These are phyloP conservation scores for Clathrus columnatus DNA, from an alignment of 768 basidiomycete species.

Conservation along the genomic window DNA sequence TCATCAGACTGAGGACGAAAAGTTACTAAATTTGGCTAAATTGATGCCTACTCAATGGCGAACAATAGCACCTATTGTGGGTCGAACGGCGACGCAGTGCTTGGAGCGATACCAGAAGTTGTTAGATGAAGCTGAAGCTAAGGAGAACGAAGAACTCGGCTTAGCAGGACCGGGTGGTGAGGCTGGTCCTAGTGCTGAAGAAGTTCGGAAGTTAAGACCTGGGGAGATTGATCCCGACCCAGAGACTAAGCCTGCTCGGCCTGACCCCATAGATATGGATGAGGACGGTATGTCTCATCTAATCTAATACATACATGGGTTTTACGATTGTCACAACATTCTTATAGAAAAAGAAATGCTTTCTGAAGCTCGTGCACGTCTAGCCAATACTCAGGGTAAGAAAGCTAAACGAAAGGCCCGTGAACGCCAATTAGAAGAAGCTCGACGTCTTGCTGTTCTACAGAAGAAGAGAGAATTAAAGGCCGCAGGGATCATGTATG, in stretches of 20 bases:
- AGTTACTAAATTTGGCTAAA: slow-evolving; percentile 93
- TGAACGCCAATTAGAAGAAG: slow-evolving; percentile 95
- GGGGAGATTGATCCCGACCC: slow-evolving; percentile 99
- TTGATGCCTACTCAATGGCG: slow-evolving; percentile 99
- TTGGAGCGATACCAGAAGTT: slow-evolving; percentile 97
- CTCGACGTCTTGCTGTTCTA: slow-evolving; percentile 83
- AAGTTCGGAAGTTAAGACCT: slow-evolving; percentile 78
- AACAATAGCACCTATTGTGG: slow-evolving; percentile 96
- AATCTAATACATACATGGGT: neutral
- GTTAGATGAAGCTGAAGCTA: slow-evolving; percentile 92
- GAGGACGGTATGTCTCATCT: slow-evolving; percentile 67
- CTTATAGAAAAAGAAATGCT: slow-evolving; percentile 94
- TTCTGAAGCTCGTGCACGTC: slow-evolving; percentile 93
- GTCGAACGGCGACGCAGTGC: slow-evolving; percentile 95
- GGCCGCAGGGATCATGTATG: slow-evolving; percentile 93
- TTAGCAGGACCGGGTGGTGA: slow-evolving; percentile 78
- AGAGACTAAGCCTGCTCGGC: slow-evolving; percentile 94
- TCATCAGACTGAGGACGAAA: slow-evolving; percentile 89
- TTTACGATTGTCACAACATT: slow-evolving; percentile 12
- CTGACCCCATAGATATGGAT: slow-evolving; percentile 99
- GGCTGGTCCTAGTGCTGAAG: slow-evolving; percentile 82
- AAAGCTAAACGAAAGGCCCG: slow-evolving; percentile 98
- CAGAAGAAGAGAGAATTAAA: slow-evolving; percentile 98
- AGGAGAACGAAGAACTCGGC: slow-evolving; percentile 93
- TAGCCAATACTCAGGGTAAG: slow-evolving; percentile 98